Evolutionary conservation across 805 yeast genomes (phyloP), one percentile per base, ranked within the genome.

Genomic region (Wickerhamiella dianesei): DNA sequence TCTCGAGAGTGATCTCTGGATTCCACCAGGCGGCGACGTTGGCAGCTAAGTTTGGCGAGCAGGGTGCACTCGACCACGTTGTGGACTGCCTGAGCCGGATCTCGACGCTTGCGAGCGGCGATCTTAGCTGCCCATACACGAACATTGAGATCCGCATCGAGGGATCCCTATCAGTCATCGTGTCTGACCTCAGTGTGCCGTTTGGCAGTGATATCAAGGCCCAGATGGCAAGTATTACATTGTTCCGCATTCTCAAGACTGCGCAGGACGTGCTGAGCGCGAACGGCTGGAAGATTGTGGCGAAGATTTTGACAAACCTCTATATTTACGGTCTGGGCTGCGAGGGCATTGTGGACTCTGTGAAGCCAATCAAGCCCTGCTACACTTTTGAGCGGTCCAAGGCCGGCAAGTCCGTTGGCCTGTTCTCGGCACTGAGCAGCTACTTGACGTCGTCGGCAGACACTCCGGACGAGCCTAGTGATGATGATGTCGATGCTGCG

Each of bases 171-270:
- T 53, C 57, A 16, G 72, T 92, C 35, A 80, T 82, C 3, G 92
- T 92, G 3, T 80, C 94, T 58, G 87, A 85, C 48, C 66, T 77
- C 45, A 76, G 96, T 0, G 85, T 87, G 14, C 73, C 80, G 61
- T 80, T 92, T 59, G 99, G 98, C 4, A 72, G 81, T 43, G 92
- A 87, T 58, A 84, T 85, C 66, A 86, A 88, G 58, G 95, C 95
- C 0, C 98, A 94, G 59, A 67, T 89, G 50, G 81, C 96, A 12
- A 73, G 87, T 2, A 87, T 88, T 44, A 89, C 89, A 1, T 68
- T 89, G 43, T 87, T 89, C 68, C 71, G 94, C 52, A 75, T 89
- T 29, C 64, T 84, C 25, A 76, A 77, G 52, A 75, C 77, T 53
- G 77, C 77, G 25, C 69, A 74, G 44, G 62, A 64, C 36, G 71